Evolutionary conservation across 192 early-diverging fungal genomes (phyloP), one percentile per base, ranked within the genome.

Genomic region (Pilaira anomala): DNA sequence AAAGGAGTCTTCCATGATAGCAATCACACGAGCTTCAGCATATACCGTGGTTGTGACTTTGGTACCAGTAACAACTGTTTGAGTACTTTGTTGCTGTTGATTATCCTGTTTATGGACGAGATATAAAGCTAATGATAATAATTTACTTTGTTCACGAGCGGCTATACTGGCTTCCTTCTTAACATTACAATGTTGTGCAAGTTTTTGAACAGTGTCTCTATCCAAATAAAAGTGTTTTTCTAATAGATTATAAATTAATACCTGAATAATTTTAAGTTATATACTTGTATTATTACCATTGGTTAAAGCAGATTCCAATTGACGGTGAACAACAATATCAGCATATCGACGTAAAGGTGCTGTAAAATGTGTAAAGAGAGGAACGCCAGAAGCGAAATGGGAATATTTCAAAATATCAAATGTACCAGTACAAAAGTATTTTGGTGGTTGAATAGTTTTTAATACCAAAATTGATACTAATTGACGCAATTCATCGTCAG

Each of bases 361-460:
- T 7, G 96, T 99, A 68, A 99, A 99, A 68, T 99, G 97, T 12
- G 97, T 98, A 80, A 96, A 99, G 41, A 99, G 90, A 2, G 80
- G 83, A 3, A 85, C 83, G 28, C 94, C 92, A 57, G 98, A 76
- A 42, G 96, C 93, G 63, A 97, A 99, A 74, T 99, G 96, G 28
- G 77, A 78, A 78, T 88, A 97, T 33, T 89, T 84, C 21, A 81
- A 81, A 21, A 83, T 84, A 4, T 85, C 79, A 19, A 92, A 65
- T 26, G 87, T 90, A 18, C 96, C 97, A 7, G 93, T 93, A 76
- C 95, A 97, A 62, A 97, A 96, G 58, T 99, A 99, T 65, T 94
- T 93, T 21, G 97, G 93, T 68, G 91, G 89, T 86, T 96, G 94
- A 90, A 99, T 93, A 60, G 94, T 92, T 70, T 97, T 91, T 39